Base-by-base conservation (phyloP, 192 early-diverging fungal genomes). In the Phlyctochytrium bullatum region DNA sequence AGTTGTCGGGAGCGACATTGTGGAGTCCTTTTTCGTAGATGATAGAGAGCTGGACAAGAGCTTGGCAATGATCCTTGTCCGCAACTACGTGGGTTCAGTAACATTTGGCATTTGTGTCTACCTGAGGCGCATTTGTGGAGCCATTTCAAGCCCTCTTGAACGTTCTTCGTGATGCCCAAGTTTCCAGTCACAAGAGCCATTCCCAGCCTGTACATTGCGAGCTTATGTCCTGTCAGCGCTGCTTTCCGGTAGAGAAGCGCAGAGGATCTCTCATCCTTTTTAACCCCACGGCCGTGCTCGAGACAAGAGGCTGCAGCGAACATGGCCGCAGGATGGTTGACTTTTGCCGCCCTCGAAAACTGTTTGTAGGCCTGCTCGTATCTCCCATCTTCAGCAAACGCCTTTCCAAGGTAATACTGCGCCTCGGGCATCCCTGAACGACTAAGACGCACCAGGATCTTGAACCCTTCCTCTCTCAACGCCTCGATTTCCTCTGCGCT, bases 121-220 rank as follows among this genome's bases (percentile, higher is more conserved):
- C 53, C 83, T 62, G 27, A 86, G 3, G 93, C 90, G 2, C 90
- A 83, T 54, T 89, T 82, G 69, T 92, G 88, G 64, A 98, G 80
- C 76, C 91, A 95, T 36, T 87, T 82, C 35, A 95, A 75, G 3
- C 88, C 94, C 62, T 89, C 82, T 65, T 82, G 82, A 62, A 89
- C 72, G 69, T 93, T 88, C 51, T 71, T 71, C 34, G 80, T 73
- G 59, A 85, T 83, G 59, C 84, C 78, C 28, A 96, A 73, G 52
- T 89, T 78, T 57, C 94, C 94, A n/a, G 83, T 75, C 67, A 98
- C 72, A 34, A 88, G 87, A 54, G 90, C 84, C 69, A 80, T 80
- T 2, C 93, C 90, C 74, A 95, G 72, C 50, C 91, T 85, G 83
- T 91, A 79, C 75, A 82, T 72, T 10, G 73, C 72, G 12, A 88